Evolutionary conservation across 164 flowering plant genomes (phyloP).

Genomic region (Piper longum): DNA sequence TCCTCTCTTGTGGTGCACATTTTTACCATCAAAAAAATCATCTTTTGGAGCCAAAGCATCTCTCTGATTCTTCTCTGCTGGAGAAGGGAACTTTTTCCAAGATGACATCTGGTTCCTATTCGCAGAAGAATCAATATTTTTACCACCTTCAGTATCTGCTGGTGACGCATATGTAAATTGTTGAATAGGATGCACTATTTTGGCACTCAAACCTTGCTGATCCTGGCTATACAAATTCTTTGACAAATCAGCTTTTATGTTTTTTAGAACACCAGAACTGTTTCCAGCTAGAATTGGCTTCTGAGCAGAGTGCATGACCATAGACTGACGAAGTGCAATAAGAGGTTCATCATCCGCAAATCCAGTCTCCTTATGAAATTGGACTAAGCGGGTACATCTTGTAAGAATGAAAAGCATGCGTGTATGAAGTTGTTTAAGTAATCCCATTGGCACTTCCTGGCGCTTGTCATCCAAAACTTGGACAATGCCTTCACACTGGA

Average conservation of each 20-base stretch:
- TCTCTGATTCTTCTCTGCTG: constrained; percentile 37
- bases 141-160: constrained; percentile 25
- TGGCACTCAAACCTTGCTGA: constrained; percentile 56
- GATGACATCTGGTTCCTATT: constrained; percentile 67
- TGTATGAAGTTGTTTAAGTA: constrained; percentile 91
- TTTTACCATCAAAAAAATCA: constrained; percentile 24
- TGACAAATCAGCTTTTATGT: constrained; percentile 23
- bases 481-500: constrained; percentile 98
- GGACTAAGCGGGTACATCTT: constrained; percentile 89
- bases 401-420: constrained; percentile 98
- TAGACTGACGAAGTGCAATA: constrained; percentile 57
- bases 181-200: constrained; percentile 16
- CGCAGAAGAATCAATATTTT: constrained; percentile 38
- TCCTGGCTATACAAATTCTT: constrained; percentile 61
- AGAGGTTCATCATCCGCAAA: constrained; percentile 71
- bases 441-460: constrained; percentile 90
- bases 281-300: constrained; percentile 39
- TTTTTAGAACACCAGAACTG: constrained; percentile 22
- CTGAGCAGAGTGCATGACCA: constrained; percentile 48
- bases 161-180: constrained; percentile 17
- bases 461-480: constrained; percentile 97
- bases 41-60: constrained; percentile 29
- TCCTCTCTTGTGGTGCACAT: constrained; percentile 12
- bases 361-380: constrained; percentile 95
- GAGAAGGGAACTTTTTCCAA: constrained; percentile 83